Base-by-base conservation (phyloP, 305 asterid genomes). In the Galium porrigens region DNA sequence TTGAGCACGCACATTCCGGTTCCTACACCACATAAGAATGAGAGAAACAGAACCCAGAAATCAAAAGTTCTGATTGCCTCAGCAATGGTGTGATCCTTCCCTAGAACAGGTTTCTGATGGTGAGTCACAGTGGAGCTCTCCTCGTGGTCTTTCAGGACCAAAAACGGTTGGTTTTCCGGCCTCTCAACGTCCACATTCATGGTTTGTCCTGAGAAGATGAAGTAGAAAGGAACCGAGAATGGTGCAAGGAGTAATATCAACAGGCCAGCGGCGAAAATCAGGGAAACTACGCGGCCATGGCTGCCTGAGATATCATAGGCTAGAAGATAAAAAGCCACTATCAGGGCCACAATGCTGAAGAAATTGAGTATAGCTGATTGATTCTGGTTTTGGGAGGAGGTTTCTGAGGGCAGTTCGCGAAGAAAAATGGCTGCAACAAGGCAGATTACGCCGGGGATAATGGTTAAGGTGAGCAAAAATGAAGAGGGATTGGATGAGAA, bases 1-100 rank as follows among this genome's bases (percentile, higher is more conserved):
- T 69, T 69, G 3, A 69, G 67, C 18, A 70, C 69, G 22, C 68
- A 62, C 69, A 70, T 63, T 20, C 69, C 74, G 8, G 74, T 55
- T 46, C 74, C 65, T 5, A 63, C 74, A 9, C 74, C 74, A 4
- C 74, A 70, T 20, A 70, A 58, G 58, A 70, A 70, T 41, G 74
- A 63, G 10, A 42, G 41, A 55, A 70, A 63, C 58, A 70, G n/a
- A 29, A 63, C 34, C 74, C 73, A 61, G 41, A 60, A 52, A 18
- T 62, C 68, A 8, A 63, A 53, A 7, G 68, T 69, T 62, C 63
- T 39, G 7, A 37, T 29, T 9, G 68, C 68, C 48, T 69, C 56
- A 36, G 42, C 30, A 33, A 69, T 52, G 55, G 68, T 61, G 18
- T 69, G 73, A 69, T 69, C 73, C 11, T 61, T 49, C 44, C 68